Evolutionary conservation across 1,284 basidiomycete species (phyloP), one percentile per base, ranked within the genome.

Genomic region (Ustilago hordei): DNA sequence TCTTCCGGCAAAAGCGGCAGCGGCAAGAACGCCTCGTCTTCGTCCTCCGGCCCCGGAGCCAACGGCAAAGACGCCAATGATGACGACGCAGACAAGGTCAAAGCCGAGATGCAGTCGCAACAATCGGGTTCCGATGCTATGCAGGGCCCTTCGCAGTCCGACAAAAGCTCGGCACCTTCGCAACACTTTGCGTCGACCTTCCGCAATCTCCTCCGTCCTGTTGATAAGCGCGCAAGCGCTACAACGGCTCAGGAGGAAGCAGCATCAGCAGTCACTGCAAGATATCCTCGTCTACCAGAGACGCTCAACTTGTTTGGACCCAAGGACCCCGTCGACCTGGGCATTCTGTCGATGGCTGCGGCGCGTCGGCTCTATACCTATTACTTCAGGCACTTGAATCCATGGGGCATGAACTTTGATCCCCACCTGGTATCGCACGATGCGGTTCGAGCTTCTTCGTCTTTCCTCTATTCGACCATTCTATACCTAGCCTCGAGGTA

Each of bases 331-430:
- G 61, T 74, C 59, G 67, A 68, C n/a, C 19, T 53, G 6, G 75
- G 71, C 28, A 69, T 78, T 31, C 52, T 78, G 8, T 68, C 70
- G 31, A 73, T 74, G 64, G 64, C 64, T 4, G 58, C 67, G 6
- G 75, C 70, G 1, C 64, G 45, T 32, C 63, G 64, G 9, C 68
- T 78, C 6, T 78, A 73, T 53, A 62, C 57, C 11, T 78, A 73
- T 62, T 78, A 74, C 59, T 70, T 78, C 41, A 45, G 66, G 28
- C 67, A 78, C 41, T 62, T 74, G 61, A 74, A 74, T 54, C 70
- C 67, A 32, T 78, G 75, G 75, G 67, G 71, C 32, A 74, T 74
- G 70, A 74, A 74, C 53, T 70, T 78, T 47, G 75, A 78, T 36
- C 75, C 75, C 7, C 38, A 35, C 28, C 63, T 78, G 19, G 58